Base-by-base conservation (phyloP, 768 basidiomycete species). In the Rhodosporidiobolus sp. region DNA sequence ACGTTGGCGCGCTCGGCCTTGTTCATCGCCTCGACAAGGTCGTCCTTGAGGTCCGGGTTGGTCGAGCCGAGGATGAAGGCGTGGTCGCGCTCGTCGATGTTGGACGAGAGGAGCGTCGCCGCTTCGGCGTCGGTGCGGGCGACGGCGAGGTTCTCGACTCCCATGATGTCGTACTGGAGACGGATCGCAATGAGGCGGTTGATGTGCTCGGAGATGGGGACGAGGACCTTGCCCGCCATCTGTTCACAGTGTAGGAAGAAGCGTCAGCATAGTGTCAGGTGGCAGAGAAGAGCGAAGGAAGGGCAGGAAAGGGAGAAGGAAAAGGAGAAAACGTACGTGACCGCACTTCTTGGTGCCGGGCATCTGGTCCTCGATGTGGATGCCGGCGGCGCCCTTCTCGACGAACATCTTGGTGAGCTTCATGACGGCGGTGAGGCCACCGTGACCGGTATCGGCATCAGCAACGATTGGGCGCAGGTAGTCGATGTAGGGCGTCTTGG, bases 361-460 rank as follows among this genome's bases (percentile, higher is more conserved):
- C 20, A 94, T 94, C 81, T 99, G 96, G 79, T 99, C 96, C 79
- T 99, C 96, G 79, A 99, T 85, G 81, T 99, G 96, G 64, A 99
- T 92, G 30, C 95, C 96, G 24, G 96, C 94, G 0, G 96, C 96
- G 73, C 96, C 95, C 78, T 93, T 91, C 83, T 99, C 96, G 75
- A 97, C 93, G 80, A 99, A 97, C 87, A 99, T 88, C 83, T 99
- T 99, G 69, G 96, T 88, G 72, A 99, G 88, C 83, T 97, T 98
- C 92, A 98, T 95, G 72, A 92, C 88, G 26, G 96, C 94, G n/a
- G 94, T 97, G 77, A 98, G 84, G 73, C 95, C 95, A 78, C 95
- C 95, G 80, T 98, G 95, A 10, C 95, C 95, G 32, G 96, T 98
- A 81, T 99, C 96, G 19, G 93, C 96, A 82, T 99, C 96, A 26